Percentiles rank a stretch among this genome's conserved stretches.
These are phyloP conservation scores for Fusarium cyanostomum DNA, from an alignment of 2,329 filamentous ascomycete species.

Conservation along the genomic window DNA sequence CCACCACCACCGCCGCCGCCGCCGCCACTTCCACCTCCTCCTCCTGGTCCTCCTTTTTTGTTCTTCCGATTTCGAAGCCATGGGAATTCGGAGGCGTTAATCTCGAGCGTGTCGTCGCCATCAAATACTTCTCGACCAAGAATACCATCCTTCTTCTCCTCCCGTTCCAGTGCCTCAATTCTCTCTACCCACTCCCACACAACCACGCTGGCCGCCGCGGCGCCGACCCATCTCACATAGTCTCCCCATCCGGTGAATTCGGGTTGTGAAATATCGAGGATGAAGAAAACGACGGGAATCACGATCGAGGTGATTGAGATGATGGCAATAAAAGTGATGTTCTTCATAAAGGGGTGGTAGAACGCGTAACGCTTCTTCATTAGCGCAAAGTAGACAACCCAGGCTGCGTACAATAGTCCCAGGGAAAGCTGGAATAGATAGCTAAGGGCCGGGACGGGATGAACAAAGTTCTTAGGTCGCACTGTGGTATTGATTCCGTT, in stretches of 20 bases:
- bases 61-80: slow-evolving; percentile 56
- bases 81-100: slow-evolving; percentile 60
- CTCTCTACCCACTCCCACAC: slow-evolving; percentile 99
- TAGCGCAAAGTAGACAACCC: slow-evolving; percentile 93
- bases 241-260: slow-evolving; percentile 92
- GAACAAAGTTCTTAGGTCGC: slow-evolving; percentile 79
- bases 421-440: slow-evolving; percentile 91
- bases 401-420: slow-evolving; percentile 87
- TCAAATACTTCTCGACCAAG: slow-evolving; percentile 91
- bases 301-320: slow-evolving; percentile 84
- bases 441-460: slow-evolving; percentile 89
- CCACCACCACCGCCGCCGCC: slow-evolving; percentile 12
- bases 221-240: slow-evolving; percentile 96
- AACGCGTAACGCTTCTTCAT: slow-evolving; percentile 92
- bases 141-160: slow-evolving; percentile 94
- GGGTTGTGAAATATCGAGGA: slow-evolving; percentile 86
- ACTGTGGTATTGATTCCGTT: slow-evolving; percentile 63
- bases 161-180: slow-evolving; percentile 89
- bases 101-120: slow-evolving; percentile 89
- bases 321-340: slow-evolving; percentile 82
- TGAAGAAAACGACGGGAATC: slow-evolving; percentile 92
- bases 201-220: slow-evolving; percentile 92
- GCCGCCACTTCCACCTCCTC: slow-evolving; percentile 15
- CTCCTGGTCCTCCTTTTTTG: slow-evolving; percentile 45
- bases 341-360: slow-evolving; percentile 90